These are phyloP conservation scores for Aureobasidium sp. DNA, from an alignment of 2,329 filamentous ascomycete species.

Conservation along the genomic window DNA sequence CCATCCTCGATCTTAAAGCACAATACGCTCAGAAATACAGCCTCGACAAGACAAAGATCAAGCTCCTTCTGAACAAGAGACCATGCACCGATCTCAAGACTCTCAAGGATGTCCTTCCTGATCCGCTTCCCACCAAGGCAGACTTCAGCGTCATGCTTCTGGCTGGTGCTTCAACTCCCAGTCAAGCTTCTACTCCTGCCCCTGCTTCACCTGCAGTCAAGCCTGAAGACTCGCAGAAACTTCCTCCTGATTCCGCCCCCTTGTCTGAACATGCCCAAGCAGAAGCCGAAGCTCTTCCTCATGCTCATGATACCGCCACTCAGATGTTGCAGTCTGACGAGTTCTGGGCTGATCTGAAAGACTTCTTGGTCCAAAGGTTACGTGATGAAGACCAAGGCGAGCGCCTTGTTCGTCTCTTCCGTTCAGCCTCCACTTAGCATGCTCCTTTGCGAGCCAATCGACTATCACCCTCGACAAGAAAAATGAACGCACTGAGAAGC, in stretches of 20 bases:
- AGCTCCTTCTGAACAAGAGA: conserved; percentile 81
- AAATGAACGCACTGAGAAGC: neutral
- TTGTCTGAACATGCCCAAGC: conserved; percentile 27
- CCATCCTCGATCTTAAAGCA: conserved; percentile 70
- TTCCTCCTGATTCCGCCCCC: conserved; percentile 21
- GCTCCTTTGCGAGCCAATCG: neutral
- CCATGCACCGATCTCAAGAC: conserved; percentile 72
- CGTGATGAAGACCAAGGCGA: conserved; percentile 61
- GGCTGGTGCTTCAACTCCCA: conserved; percentile 42
- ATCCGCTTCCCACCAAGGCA: conserved; percentile 37
- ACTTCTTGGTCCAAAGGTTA: conserved; percentile 71
- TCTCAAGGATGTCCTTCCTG: conserved; percentile 59
- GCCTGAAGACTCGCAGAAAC: conserved; percentile 30
- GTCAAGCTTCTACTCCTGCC: conserved; percentile 21
- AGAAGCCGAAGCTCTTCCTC: conserved; percentile 48
- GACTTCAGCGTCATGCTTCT: conserved; percentile 88
- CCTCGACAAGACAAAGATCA: conserved; percentile 69
- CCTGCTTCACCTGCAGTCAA: conserved; percentile 37
- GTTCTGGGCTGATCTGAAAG: conserved; percentile 83
- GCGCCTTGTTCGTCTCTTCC: conserved; percentile 61
- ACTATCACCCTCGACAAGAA: neutral
- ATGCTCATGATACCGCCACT: conserved; percentile 28
- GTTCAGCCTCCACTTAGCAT: conserved; percentile 39
- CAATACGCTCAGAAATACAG: conserved; percentile 57
- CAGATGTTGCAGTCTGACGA: conserved; percentile 59